Conservation (phyloP, 2,329 filamentous ascomycete species). For the Sporothrix mexicana region DNA sequence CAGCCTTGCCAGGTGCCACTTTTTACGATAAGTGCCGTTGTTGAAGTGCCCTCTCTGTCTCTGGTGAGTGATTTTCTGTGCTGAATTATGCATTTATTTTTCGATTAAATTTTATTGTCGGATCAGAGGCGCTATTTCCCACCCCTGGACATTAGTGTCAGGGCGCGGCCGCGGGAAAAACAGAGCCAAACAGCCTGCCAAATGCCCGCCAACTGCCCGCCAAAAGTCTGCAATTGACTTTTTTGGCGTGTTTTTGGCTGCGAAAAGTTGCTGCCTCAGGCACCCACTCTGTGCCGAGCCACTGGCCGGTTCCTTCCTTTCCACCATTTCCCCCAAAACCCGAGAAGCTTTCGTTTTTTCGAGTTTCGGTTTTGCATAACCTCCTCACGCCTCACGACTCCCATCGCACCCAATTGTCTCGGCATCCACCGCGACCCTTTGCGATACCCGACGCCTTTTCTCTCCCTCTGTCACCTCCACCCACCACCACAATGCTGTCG, state of each 20-base stretch:
- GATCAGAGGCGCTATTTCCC: slow-evolving; percentile 5
- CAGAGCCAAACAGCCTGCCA: slow-evolving; percentile 21
- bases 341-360: slow-evolving; percentile 37
- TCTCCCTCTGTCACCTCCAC: background rate
- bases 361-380: slow-evolving; percentile 31
- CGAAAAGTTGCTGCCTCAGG: slow-evolving; percentile 31
- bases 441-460: background rate
- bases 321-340: slow-evolving; percentile 41
- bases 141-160: slow-evolving; percentile 7
- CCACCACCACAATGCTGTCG: slow-evolving; percentile 60
- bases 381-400: slow-evolving; percentile 34
- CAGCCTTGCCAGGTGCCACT: background rate
- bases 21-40: background rate
- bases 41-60: background rate
- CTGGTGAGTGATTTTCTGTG: slow-evolving; percentile 31
- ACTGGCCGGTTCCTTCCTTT: slow-evolving; percentile 36
- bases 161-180: slow-evolving; percentile 12
- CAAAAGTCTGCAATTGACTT: background rate
- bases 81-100: slow-evolving; percentile 24
- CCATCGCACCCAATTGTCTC: slow-evolving; percentile 32
- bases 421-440: background rate
- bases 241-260: slow-evolving; percentile 4
- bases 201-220: background rate
- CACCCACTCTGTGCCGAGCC: slow-evolving; percentile 27
- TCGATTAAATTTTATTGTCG: slow-evolving; percentile 23